phyloP scores from a whole-genome alignment of 768 basidiomycete species.

The Dioszegia hungarica region DNA sequence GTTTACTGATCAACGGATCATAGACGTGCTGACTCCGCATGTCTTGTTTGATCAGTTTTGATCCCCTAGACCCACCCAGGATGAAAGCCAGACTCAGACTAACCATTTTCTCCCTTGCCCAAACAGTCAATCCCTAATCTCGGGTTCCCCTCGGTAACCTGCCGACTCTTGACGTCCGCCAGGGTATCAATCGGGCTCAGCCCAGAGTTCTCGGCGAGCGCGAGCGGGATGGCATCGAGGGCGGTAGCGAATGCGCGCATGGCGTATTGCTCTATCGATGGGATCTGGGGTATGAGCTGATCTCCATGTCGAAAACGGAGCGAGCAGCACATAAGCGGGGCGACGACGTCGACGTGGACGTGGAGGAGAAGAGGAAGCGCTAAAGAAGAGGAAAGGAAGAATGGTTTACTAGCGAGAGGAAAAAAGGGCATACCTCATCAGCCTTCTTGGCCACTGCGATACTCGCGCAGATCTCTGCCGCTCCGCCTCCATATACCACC shows the following conservation, averaged over 20 bases:
- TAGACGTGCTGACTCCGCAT: constrained; percentile 98
- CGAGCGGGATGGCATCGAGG: constrained; percentile 88
- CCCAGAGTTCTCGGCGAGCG: constrained; percentile 96
- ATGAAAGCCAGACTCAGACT: no score
- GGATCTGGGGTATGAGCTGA: constrained; percentile 60
- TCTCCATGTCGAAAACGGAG: no score
- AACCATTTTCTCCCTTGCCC: constrained; percentile 78
- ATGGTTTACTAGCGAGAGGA: no score
- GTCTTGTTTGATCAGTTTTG: constrained; percentile 55
- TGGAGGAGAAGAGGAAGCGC: no score
- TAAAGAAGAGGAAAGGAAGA: no score
- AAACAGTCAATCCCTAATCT: constrained; percentile 89
- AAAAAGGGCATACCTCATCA: constrained; percentile 63
- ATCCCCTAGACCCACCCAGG: not conserved
- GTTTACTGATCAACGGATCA: constrained; percentile 93
- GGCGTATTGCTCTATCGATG: constrained; percentile 97
- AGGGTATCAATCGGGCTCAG: constrained; percentile 93
- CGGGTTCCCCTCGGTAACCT: constrained; percentile 78
- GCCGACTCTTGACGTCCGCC: constrained; percentile 89
- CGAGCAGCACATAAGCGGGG: no score
- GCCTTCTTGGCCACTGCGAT: constrained; percentile 91
- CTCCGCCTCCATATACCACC: constrained; percentile 96
- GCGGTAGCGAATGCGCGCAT: constrained; percentile 99
- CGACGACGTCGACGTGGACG: no score
- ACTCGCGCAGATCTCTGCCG: constrained; percentile 92